Evolutionary conservation across 1,139 yeast species (phyloP), one percentile per base, ranked within the genome.

Genomic region (Citeromyces hawaiiensis): DNA sequence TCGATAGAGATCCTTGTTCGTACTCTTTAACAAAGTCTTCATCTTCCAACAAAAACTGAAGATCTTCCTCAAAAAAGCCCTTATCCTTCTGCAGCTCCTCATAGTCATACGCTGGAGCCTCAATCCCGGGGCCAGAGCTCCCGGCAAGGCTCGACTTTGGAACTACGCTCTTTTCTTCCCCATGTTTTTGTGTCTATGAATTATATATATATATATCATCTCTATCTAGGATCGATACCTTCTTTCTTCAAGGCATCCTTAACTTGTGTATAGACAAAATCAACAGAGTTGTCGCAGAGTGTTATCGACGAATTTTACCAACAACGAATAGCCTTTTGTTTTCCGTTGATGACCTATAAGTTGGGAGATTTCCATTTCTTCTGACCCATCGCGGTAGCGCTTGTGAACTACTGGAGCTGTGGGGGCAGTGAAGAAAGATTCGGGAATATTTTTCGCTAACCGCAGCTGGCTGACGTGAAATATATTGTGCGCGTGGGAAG

Each of bases 251-350:
- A 67, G 3, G 87, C 86, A 13, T 59, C 62, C 52, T 76, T 68
- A 35, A 88, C 95, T 44, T 79, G 70, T n/a, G 51, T 54, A 52
- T 82, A 85, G 15, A 91, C 97, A 33, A 63, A 70, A 39, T 86
- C 94, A 15, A 85, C 91, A 3, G 88, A 68, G 49, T 76, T 74
- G 55, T 87, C 81, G 59, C 97, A 88, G 42, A n/a, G n/a, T n/a
- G n/a, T n/a, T n/a, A n/a, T n/a, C n/a, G n/a, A n/a, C n/a, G n/a
- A n/a, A n/a, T n/a, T n/a, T n/a, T n/a, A n/a, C n/a, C n/a, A n/a
- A n/a, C n/a, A n/a, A n/a, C n/a, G n/a, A n/a, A n/a, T n/a, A n/a
- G n/a, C n/a, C n/a, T n/a, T n/a, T n/a, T n/a, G n/a, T n/a, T n/a
- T n/a, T n/a, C n/a, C n/a, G n/a, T n/a, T n/a, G n/a, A n/a, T n/a